These are phyloP conservation scores for Pichia sp. DNA, from an alignment of 1,139 yeast genomes.

Conservation along the genomic window DNA sequence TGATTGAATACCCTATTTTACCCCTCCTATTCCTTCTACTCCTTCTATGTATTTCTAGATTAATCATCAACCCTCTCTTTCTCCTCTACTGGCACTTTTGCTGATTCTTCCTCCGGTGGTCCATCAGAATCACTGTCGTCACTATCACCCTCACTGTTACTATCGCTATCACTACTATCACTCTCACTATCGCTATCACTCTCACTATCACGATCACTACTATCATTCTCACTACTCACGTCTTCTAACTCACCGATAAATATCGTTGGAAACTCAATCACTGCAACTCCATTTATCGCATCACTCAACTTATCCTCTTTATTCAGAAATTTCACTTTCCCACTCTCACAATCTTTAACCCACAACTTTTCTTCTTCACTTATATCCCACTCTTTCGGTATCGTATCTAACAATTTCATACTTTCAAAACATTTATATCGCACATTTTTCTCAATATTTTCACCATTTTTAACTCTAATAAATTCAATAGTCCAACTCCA, in stretches of 20 bases:
- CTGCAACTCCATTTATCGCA: slow-evolving; percentile 46
- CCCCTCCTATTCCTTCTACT: slow-evolving; percentile 17
- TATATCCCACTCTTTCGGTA: slow-evolving; percentile 12
- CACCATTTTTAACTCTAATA: slow-evolving; percentile 22
- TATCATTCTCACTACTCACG: slow-evolving; percentile 10
- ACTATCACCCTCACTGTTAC: slow-evolving; percentile 13
- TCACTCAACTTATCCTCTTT: slow-evolving; percentile 31
- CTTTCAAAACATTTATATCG: slow-evolving; percentile 6
- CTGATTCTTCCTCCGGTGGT: slow-evolving; percentile 13
- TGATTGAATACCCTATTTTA: not conserved
- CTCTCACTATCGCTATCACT: slow-evolving; percentile 12
- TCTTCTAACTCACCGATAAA: slow-evolving; percentile 30
- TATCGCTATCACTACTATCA: slow-evolving; percentile 10
- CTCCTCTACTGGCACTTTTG: slow-evolving; percentile 6
- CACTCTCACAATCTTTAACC: slow-evolving; percentile 8
- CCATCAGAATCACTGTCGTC: slow-evolving; percentile 15
- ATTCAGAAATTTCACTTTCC: not conserved
- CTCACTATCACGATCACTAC: slow-evolving; percentile 6
- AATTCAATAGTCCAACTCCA: slow-evolving; percentile 76
- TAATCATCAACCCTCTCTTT: not conserved
- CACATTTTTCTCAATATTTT: slow-evolving; percentile 2
- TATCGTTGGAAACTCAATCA: slow-evolving; percentile 74
- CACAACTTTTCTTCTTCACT: slow-evolving; percentile 1
- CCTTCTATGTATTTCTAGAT: not conserved
- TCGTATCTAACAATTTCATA: not conserved